Conservation (phyloP, 192 early-diverging fungal genomes). For the Geranomyces variabilis region DNA sequence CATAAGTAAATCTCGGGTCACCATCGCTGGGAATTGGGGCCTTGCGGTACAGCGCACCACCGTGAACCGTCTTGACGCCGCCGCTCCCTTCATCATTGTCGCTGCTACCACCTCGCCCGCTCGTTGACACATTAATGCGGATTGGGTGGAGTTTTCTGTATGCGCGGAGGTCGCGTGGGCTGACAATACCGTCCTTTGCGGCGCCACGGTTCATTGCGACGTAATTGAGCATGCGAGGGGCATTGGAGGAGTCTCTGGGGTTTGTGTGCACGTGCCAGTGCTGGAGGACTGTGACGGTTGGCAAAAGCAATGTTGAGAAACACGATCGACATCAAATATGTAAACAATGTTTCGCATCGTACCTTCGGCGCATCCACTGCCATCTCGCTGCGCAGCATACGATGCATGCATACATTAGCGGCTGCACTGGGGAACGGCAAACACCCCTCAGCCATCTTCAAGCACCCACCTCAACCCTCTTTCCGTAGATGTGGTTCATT, state of each 20-base stretch:
- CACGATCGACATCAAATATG: neutral
- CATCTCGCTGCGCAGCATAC: constrained; percentile 7
- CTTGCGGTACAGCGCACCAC: constrained; percentile 33
- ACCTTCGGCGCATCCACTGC: constrained; percentile 9
- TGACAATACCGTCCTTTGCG: constrained; percentile 49
- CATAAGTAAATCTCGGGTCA: constrained; percentile 56
- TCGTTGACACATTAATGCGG: constrained; percentile 46
- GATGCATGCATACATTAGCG: no score
- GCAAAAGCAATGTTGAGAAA: neutral
- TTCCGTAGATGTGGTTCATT: constrained; percentile 55
- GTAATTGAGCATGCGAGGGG: constrained; percentile 50
- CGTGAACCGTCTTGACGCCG: constrained; percentile 20
- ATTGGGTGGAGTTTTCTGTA: constrained; percentile 55
- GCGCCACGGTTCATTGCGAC: constrained; percentile 62
- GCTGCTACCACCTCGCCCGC: constrained; percentile 14
- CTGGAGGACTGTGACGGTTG: constrained; percentile 48
- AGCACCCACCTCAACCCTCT: constrained; percentile 48
- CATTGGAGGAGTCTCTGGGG: constrained; percentile 43
- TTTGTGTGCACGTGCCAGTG: constrained; percentile 55
- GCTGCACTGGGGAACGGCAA: no score
- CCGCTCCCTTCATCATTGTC: constrained; percentile 19
- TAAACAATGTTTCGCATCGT: neutral
- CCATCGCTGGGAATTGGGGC: constrained; percentile 56
- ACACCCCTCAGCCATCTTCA: no score
- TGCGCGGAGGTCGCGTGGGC: constrained; percentile 46